Percentiles rank a stretch among this genome's conserved stretches.
phyloP scores from a whole-genome alignment of 2,329 filamentous ascomycete species.

The Fusarium sp. region DNA sequence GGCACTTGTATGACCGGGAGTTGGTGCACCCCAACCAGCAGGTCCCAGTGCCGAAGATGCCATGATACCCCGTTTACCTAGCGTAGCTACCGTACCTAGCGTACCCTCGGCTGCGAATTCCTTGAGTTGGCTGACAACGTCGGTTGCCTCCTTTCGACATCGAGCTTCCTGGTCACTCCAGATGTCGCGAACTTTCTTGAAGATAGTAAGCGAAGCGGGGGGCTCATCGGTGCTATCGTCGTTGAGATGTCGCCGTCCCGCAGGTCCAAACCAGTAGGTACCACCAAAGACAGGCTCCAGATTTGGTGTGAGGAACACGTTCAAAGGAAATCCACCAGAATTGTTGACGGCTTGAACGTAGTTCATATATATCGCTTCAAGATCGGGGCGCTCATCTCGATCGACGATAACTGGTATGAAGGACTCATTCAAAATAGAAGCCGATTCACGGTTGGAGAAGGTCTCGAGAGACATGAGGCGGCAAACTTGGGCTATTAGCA shows the following conservation, averaged over 20 bases:
- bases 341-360: constrained; percentile 95
- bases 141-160: constrained; percentile 85
- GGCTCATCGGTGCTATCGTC: constrained; percentile 67
- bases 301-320: constrained; percentile 95
- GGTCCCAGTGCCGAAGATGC: constrained; percentile 49
- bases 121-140: constrained; percentile 83
- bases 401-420: constrained; percentile 96
- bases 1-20: constrained; percentile 45
- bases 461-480: constrained; percentile 95
- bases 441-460: constrained; percentile 86
- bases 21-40: constrained; percentile 50
- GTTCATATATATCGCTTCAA: constrained; percentile 98
- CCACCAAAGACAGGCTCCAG: constrained; percentile 95
- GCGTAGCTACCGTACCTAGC: constrained; percentile 73
- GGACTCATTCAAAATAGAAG: constrained; percentile 82
- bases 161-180: constrained; percentile 89
- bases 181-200: constrained; percentile 79
- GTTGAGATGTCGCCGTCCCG: constrained; percentile 59
- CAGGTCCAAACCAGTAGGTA: constrained; percentile 93
- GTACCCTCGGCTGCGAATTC: constrained; percentile 93
- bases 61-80: constrained; percentile 60
- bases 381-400: constrained; percentile 91
- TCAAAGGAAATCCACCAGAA: constrained; percentile 92
- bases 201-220: constrained; percentile 84
- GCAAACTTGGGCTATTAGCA: constrained; percentile 68